Conservation (phyloP, 2,329 filamentous ascomycete genomes). For the Bimuria novae-zelandiae region DNA sequence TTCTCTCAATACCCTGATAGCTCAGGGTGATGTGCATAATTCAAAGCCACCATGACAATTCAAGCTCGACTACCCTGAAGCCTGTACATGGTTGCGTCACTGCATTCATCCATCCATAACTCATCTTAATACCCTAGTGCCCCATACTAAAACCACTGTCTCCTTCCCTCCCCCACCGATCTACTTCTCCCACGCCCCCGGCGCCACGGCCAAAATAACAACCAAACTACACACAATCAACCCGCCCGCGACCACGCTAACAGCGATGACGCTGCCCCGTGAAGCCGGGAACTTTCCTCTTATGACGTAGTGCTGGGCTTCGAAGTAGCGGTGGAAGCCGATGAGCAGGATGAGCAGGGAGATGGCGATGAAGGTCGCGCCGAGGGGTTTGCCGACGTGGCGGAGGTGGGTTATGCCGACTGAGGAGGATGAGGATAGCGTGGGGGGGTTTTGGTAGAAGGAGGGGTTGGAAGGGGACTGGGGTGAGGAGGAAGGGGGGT, state of each 20-base stretch:
- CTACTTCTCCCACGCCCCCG: conserved; percentile 49
- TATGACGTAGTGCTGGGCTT: conserved; percentile 79
- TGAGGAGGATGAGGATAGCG: not conserved
- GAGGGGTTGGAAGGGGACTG: conserved; percentile 20
- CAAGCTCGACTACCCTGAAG: no score
- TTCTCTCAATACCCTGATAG: no score
- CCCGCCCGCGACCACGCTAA: conserved; percentile 66
- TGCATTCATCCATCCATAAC: not conserved
- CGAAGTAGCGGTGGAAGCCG: conserved; percentile 78
- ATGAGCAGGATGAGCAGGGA: conserved; percentile 75
- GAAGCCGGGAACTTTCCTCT: conserved; percentile 79
- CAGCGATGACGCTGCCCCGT: conserved; percentile 72
- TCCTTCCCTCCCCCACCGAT: not conserved
- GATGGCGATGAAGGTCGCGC: conserved; percentile 76
- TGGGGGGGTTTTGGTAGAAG: no score
- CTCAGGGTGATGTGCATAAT: no score
- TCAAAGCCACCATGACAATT: no score
- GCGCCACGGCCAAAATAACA: conserved; percentile 62
- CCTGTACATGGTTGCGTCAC: no score
- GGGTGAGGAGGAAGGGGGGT: conserved; percentile 20
- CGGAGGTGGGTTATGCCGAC: conserved; percentile 19
- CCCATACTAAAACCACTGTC: no score
- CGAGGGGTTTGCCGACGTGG: conserved; percentile 49
- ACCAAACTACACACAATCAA: conserved; percentile 64
- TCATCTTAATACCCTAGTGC: no score